Evolutionary conservation across 257 asterid genomes (phyloP), one percentile per base, ranked within the genome.

Genomic region (Dorcoceras hygrometricum): DNA sequence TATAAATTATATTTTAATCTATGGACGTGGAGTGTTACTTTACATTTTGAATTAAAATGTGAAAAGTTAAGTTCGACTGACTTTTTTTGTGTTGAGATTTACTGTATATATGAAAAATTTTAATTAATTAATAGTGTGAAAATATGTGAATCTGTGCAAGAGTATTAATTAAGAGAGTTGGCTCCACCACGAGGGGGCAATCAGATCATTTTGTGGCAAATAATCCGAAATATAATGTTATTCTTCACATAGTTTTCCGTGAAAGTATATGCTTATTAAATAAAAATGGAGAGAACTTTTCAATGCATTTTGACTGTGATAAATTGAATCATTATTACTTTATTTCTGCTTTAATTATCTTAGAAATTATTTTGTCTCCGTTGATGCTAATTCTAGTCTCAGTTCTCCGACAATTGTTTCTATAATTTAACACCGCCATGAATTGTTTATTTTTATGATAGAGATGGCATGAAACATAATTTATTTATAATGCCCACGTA

Each of bases 341-440:
- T 16, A 32, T 56, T 3, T 23, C 27, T 6, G 9, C 25, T 7
- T 0, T 36, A 2, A 43, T 26, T 2, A 12, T 27, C 0, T 34
- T 56, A 58, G 26, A 12, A 4, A 16, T 24, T 55, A n/a, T 63
- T 57, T 32, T 25, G 39, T 39, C 67, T 63, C 32, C 56, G 4
- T 46, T 70, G 73, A 70, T 74, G 74, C 62, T 77, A 53, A 74
- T 78, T 58, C 59, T 36, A 63, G 67, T 71, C 78, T 32, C 19
- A n/a, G 46, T 65, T 51, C 69, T 25, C 69, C 53, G 73, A 73
- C 78, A 79, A 67, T 66, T 18, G 43, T 71, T 64, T 3, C 57
- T 23, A 61, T 64, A 50, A 62, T 65, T 68, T 75, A 71, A 58
- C 39, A 29, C 58, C 39, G 63, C 57, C 48, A 24, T 51, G 68